Percentiles rank a stretch among this genome's conserved stretches.
Evolutionary conservation across 345 rosid species (phyloP).

Genomic region (Carallia pectinifolia): DNA sequence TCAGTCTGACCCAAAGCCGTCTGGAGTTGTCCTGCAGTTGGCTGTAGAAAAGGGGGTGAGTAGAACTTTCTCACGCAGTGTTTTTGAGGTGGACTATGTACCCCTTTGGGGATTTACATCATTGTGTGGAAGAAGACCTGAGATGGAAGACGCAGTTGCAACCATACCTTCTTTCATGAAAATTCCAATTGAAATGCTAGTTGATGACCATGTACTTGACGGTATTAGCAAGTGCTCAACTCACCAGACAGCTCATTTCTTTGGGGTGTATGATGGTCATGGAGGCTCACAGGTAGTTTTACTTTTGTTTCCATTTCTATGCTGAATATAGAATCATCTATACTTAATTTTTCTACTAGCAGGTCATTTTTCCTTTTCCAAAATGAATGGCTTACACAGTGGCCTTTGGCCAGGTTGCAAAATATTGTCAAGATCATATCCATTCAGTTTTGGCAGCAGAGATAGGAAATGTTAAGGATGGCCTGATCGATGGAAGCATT

Average conservation of each 20-base stretch:
- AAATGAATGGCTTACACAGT: constrained; percentile 9
- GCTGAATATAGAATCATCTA: neutral
- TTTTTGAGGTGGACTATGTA: constrained; percentile 76
- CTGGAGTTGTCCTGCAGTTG: constrained; percentile 45
- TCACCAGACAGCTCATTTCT: constrained; percentile 76
- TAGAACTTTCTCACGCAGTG: constrained; percentile 52
- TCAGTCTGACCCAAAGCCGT: constrained; percentile 32
- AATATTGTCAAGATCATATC: constrained; percentile 69
- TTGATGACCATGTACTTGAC: constrained; percentile 54
- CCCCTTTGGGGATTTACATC: constrained; percentile 93
- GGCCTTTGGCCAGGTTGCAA: constrained; percentile 65
- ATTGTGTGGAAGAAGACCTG: constrained; percentile 84
- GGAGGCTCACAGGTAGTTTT: constrained; percentile 82
- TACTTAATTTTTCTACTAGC: neutral
- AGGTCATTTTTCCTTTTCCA: neutral
- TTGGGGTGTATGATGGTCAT: constrained; percentile 97
- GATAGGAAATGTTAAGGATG: constrained; percentile 47
- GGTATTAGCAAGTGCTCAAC: constrained; percentile 48
- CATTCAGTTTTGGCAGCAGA: constrained; percentile 74
- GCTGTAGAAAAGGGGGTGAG: constrained; percentile 44
- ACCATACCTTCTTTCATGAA: constrained; percentile 59
- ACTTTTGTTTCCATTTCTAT: neutral
- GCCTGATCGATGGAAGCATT: constrained; percentile 38
- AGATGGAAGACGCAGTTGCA: constrained; percentile 94
- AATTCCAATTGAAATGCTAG: constrained; percentile 75